Base-by-base conservation (phyloP, 768 basidiomycete species). In the Kwoniella heveanensis region DNA sequence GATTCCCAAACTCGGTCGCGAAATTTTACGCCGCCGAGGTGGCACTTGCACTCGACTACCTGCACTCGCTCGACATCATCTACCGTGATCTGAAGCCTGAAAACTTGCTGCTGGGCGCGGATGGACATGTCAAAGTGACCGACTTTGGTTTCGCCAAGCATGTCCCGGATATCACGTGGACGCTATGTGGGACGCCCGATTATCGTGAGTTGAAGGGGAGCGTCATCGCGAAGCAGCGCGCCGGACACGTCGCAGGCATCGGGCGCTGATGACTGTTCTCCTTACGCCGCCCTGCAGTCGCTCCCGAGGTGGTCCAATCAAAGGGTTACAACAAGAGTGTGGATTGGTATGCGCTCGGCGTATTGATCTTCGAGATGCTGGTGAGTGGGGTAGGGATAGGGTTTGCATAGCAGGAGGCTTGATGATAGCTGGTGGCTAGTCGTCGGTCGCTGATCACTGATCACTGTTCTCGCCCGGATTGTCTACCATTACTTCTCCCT, bases 91-190 rank as follows among this genome's bases (percentile, higher is more conserved):
- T 81, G 37, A 81, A 81, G 64, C 80, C 80, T 13, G 80, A 81
- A 78, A 97, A 97, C 77, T 90, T 97, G 52, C 85, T 97, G 29
- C 85, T 97, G 55, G 91, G 90, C 66, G 84, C 87, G n/a, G 93
- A 96, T 75, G 94, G 94, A 0, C 93, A 97, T 79, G 92, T 97
- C 81, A 96, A 95, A 81, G 88, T 97, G 32, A 92, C 93, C 17
- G 94, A 97, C 78, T 97, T 97, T 72, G 94, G 94, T 15, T 96
- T 97, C 75, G 79, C 80, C 32, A 76, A 77, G 36, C 71, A 69
- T 49, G 54, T 74, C 37, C 77, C 66, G 52, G 67, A 66, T 52
- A 79, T 81, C 54, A 81, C 80, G 2, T 81, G 80, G 80, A 81
- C 80, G 29, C 64, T 81, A 22, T 81, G 80, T 71, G 80, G 78